phyloP scores from a whole-genome alignment of 768 basidiomycete genomes.

The Lyophyllum decastes region DNA sequence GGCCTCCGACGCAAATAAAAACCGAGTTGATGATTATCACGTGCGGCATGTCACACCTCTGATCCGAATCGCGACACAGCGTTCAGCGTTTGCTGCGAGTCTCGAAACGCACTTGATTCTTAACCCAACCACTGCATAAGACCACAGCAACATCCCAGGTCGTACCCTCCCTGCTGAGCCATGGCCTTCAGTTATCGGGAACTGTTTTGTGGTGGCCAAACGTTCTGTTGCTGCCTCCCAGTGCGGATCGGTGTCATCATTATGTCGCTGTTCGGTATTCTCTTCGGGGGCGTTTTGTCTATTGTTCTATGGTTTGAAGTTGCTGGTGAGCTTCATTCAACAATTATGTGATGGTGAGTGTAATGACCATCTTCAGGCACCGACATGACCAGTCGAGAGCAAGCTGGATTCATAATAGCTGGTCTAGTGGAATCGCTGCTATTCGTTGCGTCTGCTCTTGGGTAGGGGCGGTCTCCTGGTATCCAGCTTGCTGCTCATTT shows the following conservation, averaged over 20 bases:
- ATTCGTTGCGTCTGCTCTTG: constrained; percentile 53
- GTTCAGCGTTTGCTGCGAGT: not conserved
- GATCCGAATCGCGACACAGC: not conserved
- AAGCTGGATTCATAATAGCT: constrained; percentile 47
- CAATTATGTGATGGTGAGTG: not conserved
- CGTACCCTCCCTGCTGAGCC: not conserved
- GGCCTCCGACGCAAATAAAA: not conserved
- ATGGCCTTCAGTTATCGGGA: constrained; percentile 48
- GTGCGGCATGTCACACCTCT: not conserved
- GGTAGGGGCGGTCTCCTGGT: constrained; percentile 36
- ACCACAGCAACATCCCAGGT: not conserved
- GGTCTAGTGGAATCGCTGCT: constrained; percentile 57
- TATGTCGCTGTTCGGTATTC: constrained; percentile 53
- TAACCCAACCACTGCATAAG: not conserved
- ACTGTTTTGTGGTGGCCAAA: constrained; percentile 49
- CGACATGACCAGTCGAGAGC: constrained; percentile 33
- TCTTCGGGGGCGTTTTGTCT: constrained; percentile 55
- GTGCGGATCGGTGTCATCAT: constrained; percentile 61
- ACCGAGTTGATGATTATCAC: not conserved
- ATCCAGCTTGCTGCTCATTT: constrained; percentile 3
- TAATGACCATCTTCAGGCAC: constrained; percentile 27
- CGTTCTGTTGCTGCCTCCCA: constrained; percentile 65
- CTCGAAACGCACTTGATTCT: not conserved
- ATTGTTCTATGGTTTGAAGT: constrained; percentile 65
- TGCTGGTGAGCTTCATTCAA: constrained; percentile 41